Conservation (phyloP, 2,329 filamentous ascomycete genomes). For the Pseudocercospora crystallina region DNA sequence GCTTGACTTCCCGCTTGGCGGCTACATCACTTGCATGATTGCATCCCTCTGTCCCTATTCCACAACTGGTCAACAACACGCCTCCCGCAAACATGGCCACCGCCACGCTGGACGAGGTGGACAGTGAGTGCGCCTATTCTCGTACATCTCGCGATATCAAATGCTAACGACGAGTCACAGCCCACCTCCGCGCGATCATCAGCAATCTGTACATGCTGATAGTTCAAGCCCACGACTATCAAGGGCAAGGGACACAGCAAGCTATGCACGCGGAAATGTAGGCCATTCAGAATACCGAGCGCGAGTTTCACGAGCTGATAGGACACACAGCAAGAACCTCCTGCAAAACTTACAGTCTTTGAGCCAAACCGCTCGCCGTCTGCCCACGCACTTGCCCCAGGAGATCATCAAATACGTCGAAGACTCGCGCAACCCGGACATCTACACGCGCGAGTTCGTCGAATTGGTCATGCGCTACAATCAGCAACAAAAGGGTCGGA, state of each 20-base stretch:
- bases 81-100: constrained; percentile 25
- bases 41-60: not conserved
- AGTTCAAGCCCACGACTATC: constrained; percentile 61
- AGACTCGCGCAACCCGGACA: constrained; percentile 63
- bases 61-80: constrained; percentile 1
- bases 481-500: constrained; percentile 61
- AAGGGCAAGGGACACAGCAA: constrained; percentile 56
- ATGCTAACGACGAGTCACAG: constrained; percentile 32
- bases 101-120: constrained; percentile 34
- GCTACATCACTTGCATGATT: not conserved
- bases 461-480: constrained; percentile 64
- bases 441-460: constrained; percentile 66
- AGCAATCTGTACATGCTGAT: constrained; percentile 61
- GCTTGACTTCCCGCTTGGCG: not conserved
- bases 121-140: constrained; percentile 23
- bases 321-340: constrained; percentile 47
- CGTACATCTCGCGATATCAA: not conserved
- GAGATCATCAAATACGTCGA: constrained; percentile 67
- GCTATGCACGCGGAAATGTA: constrained; percentile 61
- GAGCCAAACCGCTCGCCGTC: constrained; percentile 48
- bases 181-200: constrained; percentile 60
- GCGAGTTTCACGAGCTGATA: constrained; percentile 2
- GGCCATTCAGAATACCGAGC: not conserved
- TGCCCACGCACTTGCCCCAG: constrained; percentile 56
- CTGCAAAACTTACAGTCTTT: constrained; percentile 56